Evolutionary conservation across 1,284 basidiomycete genomes (phyloP).

Genomic region (Earliella scabrosa): DNA sequence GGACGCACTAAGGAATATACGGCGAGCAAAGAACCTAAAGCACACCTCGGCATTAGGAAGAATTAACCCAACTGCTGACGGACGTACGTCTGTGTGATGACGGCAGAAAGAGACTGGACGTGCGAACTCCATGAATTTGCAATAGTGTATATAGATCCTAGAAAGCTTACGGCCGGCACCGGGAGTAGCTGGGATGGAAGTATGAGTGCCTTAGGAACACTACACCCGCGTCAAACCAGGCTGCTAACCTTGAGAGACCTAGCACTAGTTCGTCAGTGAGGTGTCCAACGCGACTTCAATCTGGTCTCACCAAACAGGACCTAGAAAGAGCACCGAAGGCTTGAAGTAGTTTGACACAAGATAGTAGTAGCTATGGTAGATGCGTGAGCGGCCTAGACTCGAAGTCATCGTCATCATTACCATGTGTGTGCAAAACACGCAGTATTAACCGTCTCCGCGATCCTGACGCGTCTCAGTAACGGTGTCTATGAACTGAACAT

Average conservation of each 20-base stretch:
- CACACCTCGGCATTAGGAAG: too few relatives aligned
- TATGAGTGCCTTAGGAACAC: neutral
- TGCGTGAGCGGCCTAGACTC: neutral
- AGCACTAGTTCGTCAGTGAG: too few relatives aligned
- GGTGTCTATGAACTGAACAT: neutral
- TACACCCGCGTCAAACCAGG: neutral
- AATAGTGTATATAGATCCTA: too few relatives aligned
- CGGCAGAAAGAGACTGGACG: neutral
- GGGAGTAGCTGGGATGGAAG: neutral
- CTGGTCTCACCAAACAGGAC: slow-evolving; percentile 9
- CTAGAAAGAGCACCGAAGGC: neutral
- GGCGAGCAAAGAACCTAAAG: slow-evolving; percentile 13
- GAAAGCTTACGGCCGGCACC: neutral
- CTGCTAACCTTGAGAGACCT: neutral
- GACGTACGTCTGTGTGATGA: slow-evolving; percentile 7
- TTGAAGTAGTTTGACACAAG: slow-evolving; percentile 8
- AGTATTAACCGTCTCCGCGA: slow-evolving; percentile 2
- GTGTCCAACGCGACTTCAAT: neutral
- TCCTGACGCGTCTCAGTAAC: neutral
- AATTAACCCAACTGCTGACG: too few relatives aligned
- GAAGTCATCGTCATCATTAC: neutral
- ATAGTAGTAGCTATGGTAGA: slow-evolving; percentile 1
- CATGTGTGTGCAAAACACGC: neutral
- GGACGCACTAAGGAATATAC: slow-evolving; percentile 6
- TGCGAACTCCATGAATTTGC: neutral